These are phyloP conservation scores for Mariannaea sp. DNA, from an alignment of 2,329 filamentous ascomycete genomes.

Conservation along the genomic window DNA sequence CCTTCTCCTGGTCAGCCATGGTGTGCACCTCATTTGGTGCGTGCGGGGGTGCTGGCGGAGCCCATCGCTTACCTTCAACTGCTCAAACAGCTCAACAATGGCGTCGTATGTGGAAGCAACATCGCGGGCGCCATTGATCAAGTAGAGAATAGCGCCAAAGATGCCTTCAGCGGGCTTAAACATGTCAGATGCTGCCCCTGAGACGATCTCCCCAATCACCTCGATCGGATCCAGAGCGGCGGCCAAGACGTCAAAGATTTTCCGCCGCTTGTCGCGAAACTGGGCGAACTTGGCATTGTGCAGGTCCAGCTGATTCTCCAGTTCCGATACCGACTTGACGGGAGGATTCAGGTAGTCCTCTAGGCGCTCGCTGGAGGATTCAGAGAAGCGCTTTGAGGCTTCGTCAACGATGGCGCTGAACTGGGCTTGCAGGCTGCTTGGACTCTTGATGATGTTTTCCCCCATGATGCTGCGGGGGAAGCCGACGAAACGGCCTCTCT, in stretches of 20 bases:
- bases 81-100: conserved; percentile 50
- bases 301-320: conserved; percentile 40
- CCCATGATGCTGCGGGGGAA: conserved; percentile 2
- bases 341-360: conserved; percentile 42
- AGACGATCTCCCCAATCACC: conserved; percentile 45
- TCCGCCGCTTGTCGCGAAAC: conserved; percentile 45
- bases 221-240: conserved; percentile 46
- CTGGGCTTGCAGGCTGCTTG: conserved; percentile 22
- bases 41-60: conserved; percentile 20
- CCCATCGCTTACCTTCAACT: conserved; percentile 43
- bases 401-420: conserved; percentile 42
- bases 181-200: conserved; percentile 43
- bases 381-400: conserved; percentile 42
- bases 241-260: conserved; percentile 42
- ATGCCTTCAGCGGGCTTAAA: conserved; percentile 49
- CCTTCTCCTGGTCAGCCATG: conserved; percentile 31
- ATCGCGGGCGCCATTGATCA: conserved; percentile 51
- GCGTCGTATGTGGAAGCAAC: conserved; percentile 52
- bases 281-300: conserved; percentile 44
- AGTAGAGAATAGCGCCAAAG: conserved; percentile 49
- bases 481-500: not conserved
- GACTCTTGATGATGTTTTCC: conserved; percentile 4
- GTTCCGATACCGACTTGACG: conserved; percentile 41
- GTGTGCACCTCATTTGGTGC: not conserved
- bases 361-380: conserved; percentile 38